Evolutionary conservation across 306 rosid genomes (phyloP).

Genomic region (Cucurbita moschata): DNA sequence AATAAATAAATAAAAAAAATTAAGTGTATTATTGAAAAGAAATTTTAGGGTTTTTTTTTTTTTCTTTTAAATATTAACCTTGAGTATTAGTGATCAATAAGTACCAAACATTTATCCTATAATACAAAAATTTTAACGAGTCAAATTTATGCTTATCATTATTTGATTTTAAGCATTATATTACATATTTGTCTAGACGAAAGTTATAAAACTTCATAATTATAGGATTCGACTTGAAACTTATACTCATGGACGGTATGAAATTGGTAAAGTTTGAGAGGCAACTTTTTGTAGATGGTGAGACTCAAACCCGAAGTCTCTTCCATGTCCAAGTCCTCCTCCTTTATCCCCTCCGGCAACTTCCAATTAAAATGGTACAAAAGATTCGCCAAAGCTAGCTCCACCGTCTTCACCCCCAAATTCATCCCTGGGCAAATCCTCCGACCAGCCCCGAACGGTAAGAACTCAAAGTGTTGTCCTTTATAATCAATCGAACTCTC

Average conservation of each 20-base stretch:
- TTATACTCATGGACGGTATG: not conserved
- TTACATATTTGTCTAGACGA: no score
- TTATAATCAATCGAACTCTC: constrained; percentile 16
- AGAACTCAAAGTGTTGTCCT: constrained; percentile 25
- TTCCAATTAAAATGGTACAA: constrained; percentile 31
- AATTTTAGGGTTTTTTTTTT: no score
- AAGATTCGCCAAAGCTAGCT: constrained; percentile 29
- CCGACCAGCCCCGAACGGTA: constrained; percentile 40
- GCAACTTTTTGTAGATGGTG: constrained; percentile 18
- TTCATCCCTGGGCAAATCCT: constrained; percentile 27
- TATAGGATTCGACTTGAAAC: no score
- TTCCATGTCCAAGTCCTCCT: constrained; percentile 30
- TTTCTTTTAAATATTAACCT: no score
- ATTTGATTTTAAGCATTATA: no score
- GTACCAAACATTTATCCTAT: no score
- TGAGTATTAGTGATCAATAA: no score
- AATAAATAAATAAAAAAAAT: no score
- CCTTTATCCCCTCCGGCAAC: constrained; percentile 21
- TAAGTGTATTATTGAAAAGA: no score
- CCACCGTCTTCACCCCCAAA: constrained; percentile 14
- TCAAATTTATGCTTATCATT: no score
- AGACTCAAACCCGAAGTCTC: constrained; percentile 17
- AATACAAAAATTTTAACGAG: no score
- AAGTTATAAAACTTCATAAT: no score
- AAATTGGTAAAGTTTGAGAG: constrained; percentile 17